Conservation (phyloP, 129 eudicot genomes). For the Flaveria linearis region DNA sequence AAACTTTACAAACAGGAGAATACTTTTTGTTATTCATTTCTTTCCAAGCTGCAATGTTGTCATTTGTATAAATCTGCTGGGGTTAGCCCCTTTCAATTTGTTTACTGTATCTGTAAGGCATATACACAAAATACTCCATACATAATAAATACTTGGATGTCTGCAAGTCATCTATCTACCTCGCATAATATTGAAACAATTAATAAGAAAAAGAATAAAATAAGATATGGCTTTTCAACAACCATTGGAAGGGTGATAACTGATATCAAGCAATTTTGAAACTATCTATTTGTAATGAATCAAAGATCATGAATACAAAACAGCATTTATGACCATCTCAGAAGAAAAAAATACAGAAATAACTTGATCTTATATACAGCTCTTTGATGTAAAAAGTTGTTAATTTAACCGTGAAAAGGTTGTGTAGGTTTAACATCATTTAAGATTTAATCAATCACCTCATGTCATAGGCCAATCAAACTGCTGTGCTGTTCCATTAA, state of each 20-base stretch:
- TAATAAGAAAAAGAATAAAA: background rate
- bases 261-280: conserved; percentile 14
- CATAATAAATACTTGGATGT: conserved; percentile 23
- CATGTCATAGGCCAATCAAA: conserved; percentile 65
- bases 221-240: conserved; percentile 15
- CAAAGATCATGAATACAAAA: conserved; percentile 26
- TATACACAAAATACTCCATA: conserved; percentile 29
- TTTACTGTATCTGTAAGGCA: conserved; percentile 21
- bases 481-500: conserved; percentile 33
- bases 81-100: conserved; percentile 30
- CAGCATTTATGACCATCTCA: conserved; percentile 27
- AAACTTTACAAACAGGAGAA: conserved; percentile 20
- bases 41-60: conserved; percentile 31
- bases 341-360: conserved; percentile 22
- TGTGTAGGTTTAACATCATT: conserved; percentile 32
- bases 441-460: conserved; percentile 23
- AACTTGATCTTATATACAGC: conserved; percentile 36
- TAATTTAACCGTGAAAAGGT: conserved; percentile 20
- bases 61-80: conserved; percentile 25
- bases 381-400: conserved; percentile 26
- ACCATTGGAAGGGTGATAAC: conserved; percentile 4
- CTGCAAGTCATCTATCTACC: conserved; percentile 22
- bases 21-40: background rate
- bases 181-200: conserved; percentile 6
- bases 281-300: conserved; percentile 22